phyloP scores from a whole-genome alignment of 805 yeast genomes.

The Sugiyamaella lignohabitans region DNA sequence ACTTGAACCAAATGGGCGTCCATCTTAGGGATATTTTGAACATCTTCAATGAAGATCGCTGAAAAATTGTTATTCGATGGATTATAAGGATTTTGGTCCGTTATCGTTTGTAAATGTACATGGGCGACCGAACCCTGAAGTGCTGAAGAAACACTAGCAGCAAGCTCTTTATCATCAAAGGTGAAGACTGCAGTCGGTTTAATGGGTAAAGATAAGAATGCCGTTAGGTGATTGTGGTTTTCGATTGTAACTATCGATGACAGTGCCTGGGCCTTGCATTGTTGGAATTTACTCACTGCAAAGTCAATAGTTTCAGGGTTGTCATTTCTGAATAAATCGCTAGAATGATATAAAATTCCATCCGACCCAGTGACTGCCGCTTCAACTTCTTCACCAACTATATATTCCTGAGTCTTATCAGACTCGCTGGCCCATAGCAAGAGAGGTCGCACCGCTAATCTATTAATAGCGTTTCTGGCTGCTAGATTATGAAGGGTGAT shows the following conservation, averaged over 20 bases:
- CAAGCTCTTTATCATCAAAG: slow-evolving; percentile 1
- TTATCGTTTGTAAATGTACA: not conserved
- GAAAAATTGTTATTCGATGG: not conserved
- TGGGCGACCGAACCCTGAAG: not conserved
- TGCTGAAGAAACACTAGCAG: not conserved
- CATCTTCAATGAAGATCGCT: not conserved
- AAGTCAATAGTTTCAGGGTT: not conserved
- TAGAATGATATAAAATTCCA: slow-evolving; percentile 14
- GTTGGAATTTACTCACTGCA: not conserved
- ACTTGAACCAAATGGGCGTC: not conserved
- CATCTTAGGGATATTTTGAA: not conserved
- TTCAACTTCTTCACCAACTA: slow-evolving; percentile 20
- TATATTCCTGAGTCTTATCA: slow-evolving; percentile 11
- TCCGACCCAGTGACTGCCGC: slow-evolving; percentile 20
- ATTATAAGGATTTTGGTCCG: not conserved
- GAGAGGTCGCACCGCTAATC: slow-evolving; percentile 16
- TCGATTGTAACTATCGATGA: not conserved
- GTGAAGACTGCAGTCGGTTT: slow-evolving; percentile 13
- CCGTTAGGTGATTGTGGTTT: not conserved
- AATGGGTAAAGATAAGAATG: not conserved
- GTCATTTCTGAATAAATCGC: slow-evolving; percentile 5
- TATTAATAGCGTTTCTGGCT: slow-evolving; percentile 14
- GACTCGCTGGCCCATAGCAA: slow-evolving; percentile 15
- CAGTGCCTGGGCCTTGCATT: slow-evolving; percentile 4
- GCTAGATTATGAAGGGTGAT: slow-evolving; percentile 21